These are phyloP conservation scores for Phytophthora colocasiae DNA, from an alignment of 352 stramenopile genomes.

Conservation along the genomic window DNA sequence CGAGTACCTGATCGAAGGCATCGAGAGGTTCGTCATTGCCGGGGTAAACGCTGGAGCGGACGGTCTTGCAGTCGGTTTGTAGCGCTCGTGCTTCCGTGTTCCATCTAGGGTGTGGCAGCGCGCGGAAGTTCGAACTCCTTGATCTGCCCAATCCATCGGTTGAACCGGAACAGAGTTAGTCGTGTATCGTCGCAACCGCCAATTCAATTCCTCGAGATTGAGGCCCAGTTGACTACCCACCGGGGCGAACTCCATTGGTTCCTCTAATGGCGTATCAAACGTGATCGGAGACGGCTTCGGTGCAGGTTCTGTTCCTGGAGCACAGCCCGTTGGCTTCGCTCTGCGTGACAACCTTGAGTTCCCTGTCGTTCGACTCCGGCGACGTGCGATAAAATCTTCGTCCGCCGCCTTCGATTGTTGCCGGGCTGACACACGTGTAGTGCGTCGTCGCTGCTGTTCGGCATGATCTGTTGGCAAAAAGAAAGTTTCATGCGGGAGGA, in stretches of 20 bases:
- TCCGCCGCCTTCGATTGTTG: conserved; percentile 10
- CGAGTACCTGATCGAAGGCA: conserved; percentile 37
- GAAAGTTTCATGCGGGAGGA: conserved; percentile 34
- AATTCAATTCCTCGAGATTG: conserved; percentile 46
- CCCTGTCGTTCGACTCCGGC: conserved; percentile 29
- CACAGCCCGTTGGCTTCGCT: conserved; percentile 29
- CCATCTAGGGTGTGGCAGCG: conserved; percentile 23
- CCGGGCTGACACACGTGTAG: conserved; percentile 23
- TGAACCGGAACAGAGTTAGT: conserved; percentile 42
- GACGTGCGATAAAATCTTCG: conserved; percentile 21
- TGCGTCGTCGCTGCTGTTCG: conserved; percentile 27
- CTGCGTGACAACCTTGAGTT: conserved; percentile 35
- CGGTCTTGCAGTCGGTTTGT: conserved; percentile 6
- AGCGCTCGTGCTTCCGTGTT: conserved; percentile 20
- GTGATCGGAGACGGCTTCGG: conserved; percentile 22
- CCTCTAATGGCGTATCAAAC: conserved; percentile 3
- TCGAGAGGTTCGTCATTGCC: conserved; percentile 10
- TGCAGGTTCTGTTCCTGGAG: neutral
- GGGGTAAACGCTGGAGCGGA: conserved; percentile 6
- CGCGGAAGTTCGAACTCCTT: conserved; percentile 16
- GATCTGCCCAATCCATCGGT: conserved; percentile 25
- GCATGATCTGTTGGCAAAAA: conserved; percentile 30
- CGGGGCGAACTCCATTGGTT: conserved; percentile 18
- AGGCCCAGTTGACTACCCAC: conserved; percentile 40
- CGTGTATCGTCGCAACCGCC: conserved; percentile 38